Base-by-base conservation (phyloP, 768 basidiomycete genomes). In the Mrakia gelida region DNA sequence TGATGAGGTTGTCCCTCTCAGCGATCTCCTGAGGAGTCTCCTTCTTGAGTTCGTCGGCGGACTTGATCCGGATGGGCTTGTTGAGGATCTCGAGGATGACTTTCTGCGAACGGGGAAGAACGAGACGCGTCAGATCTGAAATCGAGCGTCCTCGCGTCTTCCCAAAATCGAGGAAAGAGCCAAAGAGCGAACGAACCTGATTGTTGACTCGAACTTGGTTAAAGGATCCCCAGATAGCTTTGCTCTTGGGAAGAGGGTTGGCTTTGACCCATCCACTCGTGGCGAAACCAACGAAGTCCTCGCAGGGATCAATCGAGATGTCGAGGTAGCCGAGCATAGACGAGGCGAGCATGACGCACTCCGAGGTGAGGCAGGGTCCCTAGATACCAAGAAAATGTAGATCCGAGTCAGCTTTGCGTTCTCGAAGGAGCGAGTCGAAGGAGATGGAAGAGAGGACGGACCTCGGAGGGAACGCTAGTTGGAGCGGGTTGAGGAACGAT, bases 261-360 rank as follows among this genome's bases (percentile, higher is more conserved):
- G 86, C 85, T 61, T 88, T 88, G 28, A 92, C 87, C 96, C 96
- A 99, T 18, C 94, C 94, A 26, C 93, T 93, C 82, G 73, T 91
- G 93, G 95, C 90, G 85, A 90, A 98, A 80, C 91, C 89, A 82
- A 95, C 98, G 84, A 98, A 97, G 84, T 94, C 91, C 81, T 98
- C 92, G 84, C 97, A 99, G 0, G 97, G 97, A 82, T 98, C 94
- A 80, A 91, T 88, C 13, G 89, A 86, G 15, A 88, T 88, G 82
- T 99, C 95, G 30, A 98, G 84, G 0, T 90, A 90, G 28, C 90
- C 89, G 21, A 98, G 85, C 78, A 99, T 92, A 0, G 90, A 88
- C 0, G 93, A 92, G 15, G 96, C 91, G 18, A 96, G 87, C 49
- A 89, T 85, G 71, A 98, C 90, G 83, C 97, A 99, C 80, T 91